Conservation (phyloP, 1,284 basidiomycete genomes). For the Vanrija pseudolonga region DNA sequence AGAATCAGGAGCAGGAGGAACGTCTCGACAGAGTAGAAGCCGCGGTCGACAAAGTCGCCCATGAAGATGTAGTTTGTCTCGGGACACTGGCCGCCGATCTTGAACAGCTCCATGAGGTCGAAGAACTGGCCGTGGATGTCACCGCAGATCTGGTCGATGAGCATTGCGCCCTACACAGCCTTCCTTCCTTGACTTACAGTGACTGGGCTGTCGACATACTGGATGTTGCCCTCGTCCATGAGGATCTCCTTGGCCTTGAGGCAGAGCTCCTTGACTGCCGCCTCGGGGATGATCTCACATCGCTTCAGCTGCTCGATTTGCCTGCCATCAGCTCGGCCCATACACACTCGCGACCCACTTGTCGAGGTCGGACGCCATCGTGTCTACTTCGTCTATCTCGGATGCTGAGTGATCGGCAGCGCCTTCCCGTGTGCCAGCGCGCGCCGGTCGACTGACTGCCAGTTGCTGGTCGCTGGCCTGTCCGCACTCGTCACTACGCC, state of each 20-base stretch:
- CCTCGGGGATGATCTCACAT: slow-evolving; percentile 89
- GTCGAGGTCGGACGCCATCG: slow-evolving; percentile 41
- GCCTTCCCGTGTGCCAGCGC: too few relatives aligned
- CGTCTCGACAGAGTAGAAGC: slow-evolving; percentile 96
- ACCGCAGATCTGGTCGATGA: slow-evolving; percentile 76
- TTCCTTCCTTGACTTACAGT: slow-evolving; percentile 60
- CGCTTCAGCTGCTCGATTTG: slow-evolving; percentile 85
- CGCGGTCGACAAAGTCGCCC: slow-evolving; percentile 96
- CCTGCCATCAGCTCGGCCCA: slow-evolving; percentile 14
- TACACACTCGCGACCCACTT: slow-evolving; percentile 24
- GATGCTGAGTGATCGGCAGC: too few relatives aligned
- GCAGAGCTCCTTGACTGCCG: slow-evolving; percentile 87
- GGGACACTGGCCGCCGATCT: slow-evolving; percentile 90
- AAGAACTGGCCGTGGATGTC: slow-evolving; percentile 99
- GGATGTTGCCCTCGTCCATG: slow-evolving; percentile 96
- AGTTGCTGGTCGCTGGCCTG: too few relatives aligned
- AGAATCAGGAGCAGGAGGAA: slow-evolving; percentile 90
- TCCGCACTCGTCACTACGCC: neutral
- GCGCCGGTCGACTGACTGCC: too few relatives aligned
- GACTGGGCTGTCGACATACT: slow-evolving; percentile 92
- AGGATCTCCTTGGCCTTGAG: slow-evolving; percentile 92
- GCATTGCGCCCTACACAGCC: neutral
- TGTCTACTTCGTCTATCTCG: neutral
- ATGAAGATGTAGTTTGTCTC: slow-evolving; percentile 98
- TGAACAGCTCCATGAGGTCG: slow-evolving; percentile 95